Evolutionary conservation across 139 green algal species (phyloP).

Genomic region (Medakamo hakoo): DNA sequence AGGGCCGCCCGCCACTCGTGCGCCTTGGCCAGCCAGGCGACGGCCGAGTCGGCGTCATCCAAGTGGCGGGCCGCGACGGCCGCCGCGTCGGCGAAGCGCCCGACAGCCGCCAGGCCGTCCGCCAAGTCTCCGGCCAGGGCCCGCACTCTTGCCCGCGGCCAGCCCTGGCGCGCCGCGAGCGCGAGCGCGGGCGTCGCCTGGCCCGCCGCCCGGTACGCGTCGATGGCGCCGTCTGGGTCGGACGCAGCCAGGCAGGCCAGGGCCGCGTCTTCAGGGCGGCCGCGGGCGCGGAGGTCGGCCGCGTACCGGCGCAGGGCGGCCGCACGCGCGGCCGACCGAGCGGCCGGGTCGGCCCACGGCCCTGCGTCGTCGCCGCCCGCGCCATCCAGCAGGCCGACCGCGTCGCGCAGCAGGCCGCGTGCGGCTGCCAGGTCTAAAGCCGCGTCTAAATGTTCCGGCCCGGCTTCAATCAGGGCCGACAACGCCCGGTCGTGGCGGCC

Average conservation of each 20-base stretch:
- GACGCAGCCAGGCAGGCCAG: constrained; percentile 38
- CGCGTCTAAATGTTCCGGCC: constrained; percentile 29
- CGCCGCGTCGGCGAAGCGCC: constrained; percentile 38
- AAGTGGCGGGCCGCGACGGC: constrained; percentile 44
- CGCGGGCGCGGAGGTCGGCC: neutral
- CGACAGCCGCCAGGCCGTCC: constrained; percentile 36
- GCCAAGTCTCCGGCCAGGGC: constrained; percentile 42
- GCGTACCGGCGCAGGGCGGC: neutral
- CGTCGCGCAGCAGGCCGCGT: constrained; percentile 50
- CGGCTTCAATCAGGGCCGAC: constrained; percentile 36
- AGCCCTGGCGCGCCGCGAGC: constrained; percentile 24
- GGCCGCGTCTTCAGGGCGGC: constrained; percentile 25
- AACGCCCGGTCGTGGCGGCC: constrained; percentile 41
- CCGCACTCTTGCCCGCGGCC: constrained; percentile 3
- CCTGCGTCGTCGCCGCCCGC: constrained; percentile 46
- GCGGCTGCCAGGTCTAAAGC: constrained; percentile 45
- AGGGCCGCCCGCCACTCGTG: constrained; percentile 36
- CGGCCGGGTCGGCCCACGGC: too few relatives aligned
- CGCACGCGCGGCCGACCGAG: neutral
- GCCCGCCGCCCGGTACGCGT: constrained; percentile 47
- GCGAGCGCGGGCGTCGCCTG: constrained; percentile 60
- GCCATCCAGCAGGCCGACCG: constrained; percentile 23
- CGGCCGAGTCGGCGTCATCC: constrained; percentile 22
- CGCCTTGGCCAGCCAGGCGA: constrained; percentile 33
- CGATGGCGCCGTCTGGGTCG: constrained; percentile 19